Evolutionary conservation across 805 yeast genomes (phyloP), one percentile per base, ranked within the genome.

Genomic region (Debaryomyces castellii): DNA sequence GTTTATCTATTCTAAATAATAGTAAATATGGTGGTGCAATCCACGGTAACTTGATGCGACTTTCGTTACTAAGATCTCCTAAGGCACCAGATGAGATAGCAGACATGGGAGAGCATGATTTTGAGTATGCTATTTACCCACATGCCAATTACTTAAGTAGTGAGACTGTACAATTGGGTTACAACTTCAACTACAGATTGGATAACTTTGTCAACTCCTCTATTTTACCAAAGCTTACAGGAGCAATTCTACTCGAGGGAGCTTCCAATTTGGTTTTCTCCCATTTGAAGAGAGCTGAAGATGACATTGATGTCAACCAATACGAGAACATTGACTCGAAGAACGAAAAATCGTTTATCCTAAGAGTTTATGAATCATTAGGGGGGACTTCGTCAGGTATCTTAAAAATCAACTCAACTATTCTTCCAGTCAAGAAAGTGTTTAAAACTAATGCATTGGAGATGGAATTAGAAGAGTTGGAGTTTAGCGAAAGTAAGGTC

Each of bases 51-150:
- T 66, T 83, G 60, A 87, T 92, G 83, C 82, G 97, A 40, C 72
- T 94, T 41, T 88, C 96, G 1, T 70, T 94, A 50, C 69, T 92
- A 58, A 82, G 99, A 60, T 81, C 97, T 11, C 90, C 99, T 24
- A 92, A 94, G 66, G 87, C 89, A 17, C 99, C 99, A 0, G 99
- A 92, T 75, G 91, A 85, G 7, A 76, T 82, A 60, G 97, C 98
- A 7, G 99, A 92, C 63, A 89, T 94, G 87, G 98, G 97, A 2
- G 60, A 69, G 16, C 99, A 92, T 64, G 73, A 71, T 46, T 87
- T 94, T 69, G 82, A 82, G 50, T 94, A 91, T 65, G 95, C 95
- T 0, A 66, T 92, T 30, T 78, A 80, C 47, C 97, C 98, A 4
- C 99, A 92, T 63, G 54, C 59, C 17, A 96, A 96, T 3, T 66